These are phyloP conservation scores for Udeniomyces megalosporus DNA, from an alignment of 768 basidiomycete species.

Conservation along the genomic window DNA sequence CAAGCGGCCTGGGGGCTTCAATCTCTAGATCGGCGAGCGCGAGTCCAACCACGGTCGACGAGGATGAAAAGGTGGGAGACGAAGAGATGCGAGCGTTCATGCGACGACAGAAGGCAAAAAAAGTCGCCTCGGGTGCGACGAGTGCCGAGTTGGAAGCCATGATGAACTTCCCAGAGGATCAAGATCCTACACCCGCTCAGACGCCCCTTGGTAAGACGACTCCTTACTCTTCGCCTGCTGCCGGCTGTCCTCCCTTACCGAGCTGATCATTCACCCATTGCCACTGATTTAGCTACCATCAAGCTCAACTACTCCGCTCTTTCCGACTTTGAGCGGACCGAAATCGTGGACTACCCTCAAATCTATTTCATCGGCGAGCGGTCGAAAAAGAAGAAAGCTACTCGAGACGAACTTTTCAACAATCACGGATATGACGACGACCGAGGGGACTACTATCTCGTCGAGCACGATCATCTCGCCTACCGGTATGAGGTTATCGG, in stretches of 20 bases:
- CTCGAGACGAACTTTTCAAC: constrained; percentile 52
- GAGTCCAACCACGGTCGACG: constrained; percentile 21
- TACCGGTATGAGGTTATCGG: constrained; percentile 93
- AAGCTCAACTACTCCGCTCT: constrained; percentile 42
- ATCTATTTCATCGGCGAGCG: constrained; percentile 68
- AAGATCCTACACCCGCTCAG: constrained; percentile 47
- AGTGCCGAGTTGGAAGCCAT: constrained; percentile 77
- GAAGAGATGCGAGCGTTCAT: constrained; percentile 97
- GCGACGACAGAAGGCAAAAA: constrained; percentile 73
- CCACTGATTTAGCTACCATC: constrained; percentile 26
- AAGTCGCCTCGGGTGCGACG: constrained; percentile 54
- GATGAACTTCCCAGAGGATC: constrained; percentile 82
- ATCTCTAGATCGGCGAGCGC: constrained; percentile 18
- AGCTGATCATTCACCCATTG: too few species aligned
- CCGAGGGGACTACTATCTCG: constrained; percentile 85
- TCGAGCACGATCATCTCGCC: constrained; percentile 78
- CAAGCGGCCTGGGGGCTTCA: constrained; percentile 18
- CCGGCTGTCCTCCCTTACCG: too few species aligned
- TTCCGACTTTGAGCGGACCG: constrained; percentile 75
- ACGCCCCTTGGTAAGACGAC: constrained; percentile 57
- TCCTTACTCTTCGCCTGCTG: too few species aligned
- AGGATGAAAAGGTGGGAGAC: constrained; percentile 47
- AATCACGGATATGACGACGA: constrained; percentile 97
- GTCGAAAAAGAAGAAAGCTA: constrained; percentile 70
- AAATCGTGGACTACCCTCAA: constrained; percentile 69